These are phyloP conservation scores for Ustilago curta DNA, from an alignment of 1,284 basidiomycete species.

Conservation along the genomic window DNA sequence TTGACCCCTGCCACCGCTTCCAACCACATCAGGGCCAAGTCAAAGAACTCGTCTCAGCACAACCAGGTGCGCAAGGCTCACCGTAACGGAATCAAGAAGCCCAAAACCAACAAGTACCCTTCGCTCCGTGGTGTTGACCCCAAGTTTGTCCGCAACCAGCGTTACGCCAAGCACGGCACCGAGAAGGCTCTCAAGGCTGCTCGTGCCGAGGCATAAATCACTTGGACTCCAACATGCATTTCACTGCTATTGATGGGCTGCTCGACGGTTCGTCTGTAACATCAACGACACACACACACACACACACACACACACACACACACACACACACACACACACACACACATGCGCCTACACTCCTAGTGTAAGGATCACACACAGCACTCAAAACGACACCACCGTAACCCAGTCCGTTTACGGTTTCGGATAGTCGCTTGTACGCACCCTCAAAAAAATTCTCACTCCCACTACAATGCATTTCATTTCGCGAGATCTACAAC, in stretches of 20 bases:
- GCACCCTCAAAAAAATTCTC: not conserved
- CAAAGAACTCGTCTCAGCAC: constrained; percentile 68
- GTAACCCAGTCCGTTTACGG: not conserved
- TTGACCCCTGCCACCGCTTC: not conserved
- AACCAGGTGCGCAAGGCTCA: constrained; percentile 84
- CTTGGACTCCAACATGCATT: constrained; percentile 1
- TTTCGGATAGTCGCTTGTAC: not conserved
- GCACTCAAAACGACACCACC: constrained; percentile 1
- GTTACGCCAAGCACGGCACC: constrained; percentile 81
- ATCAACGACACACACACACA: constrained; percentile 19
- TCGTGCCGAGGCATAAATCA: constrained; percentile 49
- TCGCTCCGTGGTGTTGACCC: constrained; percentile 90
- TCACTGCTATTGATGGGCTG: not conserved
- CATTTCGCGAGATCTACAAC: constrained; percentile 12
- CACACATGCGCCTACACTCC: too few relatives aligned
- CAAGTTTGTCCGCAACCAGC: constrained; percentile 90
- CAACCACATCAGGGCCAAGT: constrained; percentile 60
- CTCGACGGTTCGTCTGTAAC: constrained; percentile 13
- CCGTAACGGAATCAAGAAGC: constrained; percentile 78
- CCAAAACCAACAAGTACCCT: constrained; percentile 79
- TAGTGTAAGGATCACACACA: too few relatives aligned
- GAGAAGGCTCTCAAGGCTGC: constrained; percentile 73
- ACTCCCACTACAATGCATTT: constrained; percentile 14
- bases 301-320: constrained; percentile 11
- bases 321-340: constrained; percentile 10